phyloP scores from a whole-genome alignment of 352 stramenopile genomes.

The Globisporangium mamillatum region DNA sequence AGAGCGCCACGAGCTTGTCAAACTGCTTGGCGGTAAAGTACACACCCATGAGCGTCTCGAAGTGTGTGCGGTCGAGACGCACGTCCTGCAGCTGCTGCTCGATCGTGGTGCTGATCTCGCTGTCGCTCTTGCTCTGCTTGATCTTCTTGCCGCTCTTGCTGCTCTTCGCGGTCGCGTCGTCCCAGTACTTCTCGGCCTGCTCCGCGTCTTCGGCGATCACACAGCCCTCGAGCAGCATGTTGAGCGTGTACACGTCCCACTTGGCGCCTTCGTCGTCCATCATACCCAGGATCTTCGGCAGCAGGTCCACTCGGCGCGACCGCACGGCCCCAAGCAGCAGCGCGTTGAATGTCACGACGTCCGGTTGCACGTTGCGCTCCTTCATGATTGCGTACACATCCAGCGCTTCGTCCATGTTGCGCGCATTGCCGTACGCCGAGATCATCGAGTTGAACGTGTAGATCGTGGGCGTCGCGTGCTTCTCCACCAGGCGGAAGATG shows the following conservation, averaged over 20 bases:
- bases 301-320: conserved; percentile 44
- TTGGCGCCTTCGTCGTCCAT: conserved; percentile 43
- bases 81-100: conserved; percentile 29
- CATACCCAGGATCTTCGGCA: conserved; percentile 50
- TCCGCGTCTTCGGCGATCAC: conserved; percentile 35
- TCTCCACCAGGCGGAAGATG: conserved; percentile 65
- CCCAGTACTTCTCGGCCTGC: conserved; percentile 58
- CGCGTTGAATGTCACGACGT: conserved; percentile 71
- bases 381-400: conserved; percentile 49
- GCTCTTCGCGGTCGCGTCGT: conserved; percentile 26
- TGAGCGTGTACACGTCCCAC: conserved; percentile 80
- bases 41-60: conserved; percentile 71
- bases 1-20: conserved; percentile 47
- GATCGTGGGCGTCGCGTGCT: conserved; percentile 51
- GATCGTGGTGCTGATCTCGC: conserved; percentile 3
- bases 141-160: conserved; percentile 12
- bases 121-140: conserved; percentile 5
- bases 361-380: conserved; percentile 29
- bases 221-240: conserved; percentile 69
- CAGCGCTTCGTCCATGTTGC: conserved; percentile 62
- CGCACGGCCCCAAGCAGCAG: conserved; percentile 58
- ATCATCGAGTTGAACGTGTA: conserved; percentile 86
- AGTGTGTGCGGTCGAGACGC: conserved; percentile 60
- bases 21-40: conserved; percentile 63
- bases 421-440: conserved; percentile 68